Evolutionary conservation across 176 grass and related monocot genomes (phyloP), one percentile per base, ranked within the genome.

Genomic region (Alopecurus myosuroides): DNA sequence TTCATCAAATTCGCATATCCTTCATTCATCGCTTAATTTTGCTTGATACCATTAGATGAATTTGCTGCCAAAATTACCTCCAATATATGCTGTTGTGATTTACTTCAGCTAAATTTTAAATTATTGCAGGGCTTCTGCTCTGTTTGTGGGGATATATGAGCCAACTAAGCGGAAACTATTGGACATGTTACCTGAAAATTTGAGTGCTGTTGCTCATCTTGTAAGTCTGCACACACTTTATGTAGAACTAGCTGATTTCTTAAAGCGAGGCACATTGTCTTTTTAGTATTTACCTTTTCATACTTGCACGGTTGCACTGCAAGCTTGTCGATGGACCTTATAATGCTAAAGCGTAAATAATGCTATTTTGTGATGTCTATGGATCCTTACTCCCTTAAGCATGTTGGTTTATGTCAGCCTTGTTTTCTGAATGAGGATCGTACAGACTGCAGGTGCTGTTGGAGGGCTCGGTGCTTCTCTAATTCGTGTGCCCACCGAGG

Each of bases 101-200:
- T 75, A 40, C 41, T 42, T 77, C n/a, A 14, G 22, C 14, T 69
- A n/a, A 36, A 52, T 58, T 31, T 5, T 55, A 53, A 35, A 9
- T n/a, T n/a, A n/a, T n/a, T n/a, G n/a, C n/a, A n/a, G n/a, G n/a
- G n/a, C n/a, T n/a, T n/a, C n/a, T n/a, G 95, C 95, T 44, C 56
- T 98, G 88, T 98, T 98, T 90, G 88, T 98, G 13, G 95, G 95
- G 53, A 86, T 95, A 88, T 98, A 98, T 66, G 95, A 98, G 70
- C 95, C 95, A 39, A 84, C 92, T 53, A 95, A 98, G 89, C 81
- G 83, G 82, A 98, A 93, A 64, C 81, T 98, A 77, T 67, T 95
- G 79, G 87, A 89, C 17, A 63, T 81, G 2, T 89, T 95, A 88
- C 93, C 93, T 80, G 93, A 95, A 83, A 93, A 98, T 90, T 83